Conservation (phyloP, 805 yeast species). For the Wickerhamomyces bisporus region DNA sequence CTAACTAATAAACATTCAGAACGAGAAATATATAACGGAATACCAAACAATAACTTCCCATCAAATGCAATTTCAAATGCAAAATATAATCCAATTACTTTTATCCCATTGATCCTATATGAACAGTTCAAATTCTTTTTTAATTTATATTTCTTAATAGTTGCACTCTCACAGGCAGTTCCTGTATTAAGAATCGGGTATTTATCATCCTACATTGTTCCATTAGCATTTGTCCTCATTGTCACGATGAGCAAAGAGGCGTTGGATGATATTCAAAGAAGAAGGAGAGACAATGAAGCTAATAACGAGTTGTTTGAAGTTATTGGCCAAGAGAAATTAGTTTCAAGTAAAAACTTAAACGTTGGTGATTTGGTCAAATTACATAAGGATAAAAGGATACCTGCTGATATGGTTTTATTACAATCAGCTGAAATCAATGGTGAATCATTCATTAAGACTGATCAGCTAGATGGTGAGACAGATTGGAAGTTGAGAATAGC, state of each 20-base stretch:
- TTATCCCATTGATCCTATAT: slow-evolving; percentile 81
- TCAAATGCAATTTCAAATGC: slow-evolving; percentile 90
- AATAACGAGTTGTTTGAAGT: slow-evolving; percentile 81
- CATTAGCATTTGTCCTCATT: slow-evolving; percentile 83
- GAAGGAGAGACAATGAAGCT: slow-evolving; percentile 86
- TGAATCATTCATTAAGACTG: slow-evolving; percentile 92
- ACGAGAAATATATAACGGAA: slow-evolving; percentile 38
- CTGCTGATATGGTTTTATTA: slow-evolving; percentile 86
- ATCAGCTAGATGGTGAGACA: slow-evolving; percentile 97
- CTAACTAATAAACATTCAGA: slow-evolving; percentile 28
- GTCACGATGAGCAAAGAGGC: slow-evolving; percentile 97
- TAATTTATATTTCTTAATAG: slow-evolving; percentile 85
- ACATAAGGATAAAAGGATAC: slow-evolving; percentile 80
- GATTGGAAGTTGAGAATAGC: slow-evolving; percentile 96
- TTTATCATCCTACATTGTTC: slow-evolving; percentile 87
- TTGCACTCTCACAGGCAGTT: slow-evolving; percentile 88
- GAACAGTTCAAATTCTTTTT: slow-evolving; percentile 97
- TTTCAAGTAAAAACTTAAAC: slow-evolving; percentile 55
- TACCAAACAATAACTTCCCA: slow-evolving; percentile 38
- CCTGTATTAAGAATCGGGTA: slow-evolving; percentile 92
- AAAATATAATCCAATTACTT: slow-evolving; percentile 82
- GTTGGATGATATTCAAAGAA: slow-evolving; percentile 83
- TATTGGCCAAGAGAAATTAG: slow-evolving; percentile 38
- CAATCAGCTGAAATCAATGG: slow-evolving; percentile 80
- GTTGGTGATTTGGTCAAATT: slow-evolving; percentile 84